Percentiles rank a stretch among this genome's conserved stretches.
Conservation (phyloP, 257 asterid genomes). For the Fraxinus anomala region DNA sequence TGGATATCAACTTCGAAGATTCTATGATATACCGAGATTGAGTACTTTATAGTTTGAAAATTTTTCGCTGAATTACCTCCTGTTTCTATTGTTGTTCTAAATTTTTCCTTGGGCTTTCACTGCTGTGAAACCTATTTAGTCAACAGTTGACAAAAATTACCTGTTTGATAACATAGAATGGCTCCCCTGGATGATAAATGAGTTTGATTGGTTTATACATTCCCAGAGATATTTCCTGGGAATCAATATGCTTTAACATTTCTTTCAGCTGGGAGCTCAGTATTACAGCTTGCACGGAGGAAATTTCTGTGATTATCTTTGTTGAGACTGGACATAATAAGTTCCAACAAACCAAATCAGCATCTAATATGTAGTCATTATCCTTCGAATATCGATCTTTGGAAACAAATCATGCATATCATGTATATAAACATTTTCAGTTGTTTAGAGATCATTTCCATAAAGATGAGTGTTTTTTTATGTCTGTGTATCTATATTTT, state of each 20-base stretch:
- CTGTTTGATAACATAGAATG: slow-evolving; percentile 77
- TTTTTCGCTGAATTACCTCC: neutral
- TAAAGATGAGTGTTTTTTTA: neutral
- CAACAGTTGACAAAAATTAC: slow-evolving; percentile 27
- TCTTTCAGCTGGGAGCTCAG: slow-evolving; percentile 84
- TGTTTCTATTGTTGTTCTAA: neutral
- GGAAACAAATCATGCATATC: neutral
- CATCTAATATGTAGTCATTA: neutral
- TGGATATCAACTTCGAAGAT: neutral
- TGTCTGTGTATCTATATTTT: neutral
- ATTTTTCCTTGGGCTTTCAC: neutral
- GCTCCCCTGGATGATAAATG: slow-evolving; percentile 73
- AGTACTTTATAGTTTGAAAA: neutral
- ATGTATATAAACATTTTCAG: neutral
- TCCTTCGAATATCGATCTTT: neutral
- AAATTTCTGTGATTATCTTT: slow-evolving; percentile 61
- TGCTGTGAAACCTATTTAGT: neutral
- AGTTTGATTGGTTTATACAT: slow-evolving; percentile 67
- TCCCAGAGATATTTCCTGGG: slow-evolving; percentile 50
- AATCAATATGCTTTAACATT: slow-evolving; percentile 56
- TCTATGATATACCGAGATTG: neutral
- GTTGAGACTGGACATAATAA: slow-evolving; percentile 44
- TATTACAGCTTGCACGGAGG: slow-evolving; percentile 76
- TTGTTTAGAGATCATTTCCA: neutral
- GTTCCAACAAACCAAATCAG: slow-evolving; percentile 5